These are phyloP conservation scores for Gossypium herbaceum DNA, from an alignment of 345 rosid species.

Conservation along the genomic window DNA sequence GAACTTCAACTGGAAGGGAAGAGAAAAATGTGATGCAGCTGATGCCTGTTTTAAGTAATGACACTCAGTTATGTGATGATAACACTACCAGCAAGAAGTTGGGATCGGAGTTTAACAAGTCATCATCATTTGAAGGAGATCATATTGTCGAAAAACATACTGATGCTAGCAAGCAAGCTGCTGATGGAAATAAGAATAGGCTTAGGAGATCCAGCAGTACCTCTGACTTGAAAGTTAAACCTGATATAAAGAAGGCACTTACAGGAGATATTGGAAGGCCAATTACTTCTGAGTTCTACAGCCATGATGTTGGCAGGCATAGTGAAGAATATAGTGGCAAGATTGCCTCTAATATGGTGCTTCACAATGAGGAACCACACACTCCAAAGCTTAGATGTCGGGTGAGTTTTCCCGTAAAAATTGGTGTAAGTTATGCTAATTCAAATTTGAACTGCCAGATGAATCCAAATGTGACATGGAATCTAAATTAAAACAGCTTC, in stretches of 20 bases:
- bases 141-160: constrained; percentile 27
- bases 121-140: constrained; percentile 30
- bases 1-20: constrained; percentile 33
- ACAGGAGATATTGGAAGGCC: constrained; percentile 54
- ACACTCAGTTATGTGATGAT: constrained; percentile 32
- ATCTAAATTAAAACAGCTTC: constrained; percentile 19
- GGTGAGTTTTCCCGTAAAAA: constrained; percentile 45
- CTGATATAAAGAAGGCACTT: constrained; percentile 44
- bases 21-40: constrained; percentile 33
- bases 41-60: constrained; percentile 36
- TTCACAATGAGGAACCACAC: constrained; percentile 44
- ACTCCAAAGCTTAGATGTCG: constrained; percentile 67
- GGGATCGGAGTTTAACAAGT: constrained; percentile 27
- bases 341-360: constrained; percentile 34
- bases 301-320: constrained; percentile 43
- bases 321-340: constrained; percentile 30
- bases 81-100: constrained; percentile 20
- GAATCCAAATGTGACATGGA: constrained; percentile 14
- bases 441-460: constrained; percentile 7
- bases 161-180: constrained; percentile 22
- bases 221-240: constrained; percentile 53
- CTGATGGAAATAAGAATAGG: constrained; percentile 49
- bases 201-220: constrained; percentile 89
- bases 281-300: constrained; percentile 69
- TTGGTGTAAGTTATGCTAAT: constrained; percentile 15